Evolutionary conservation across 1,284 basidiomycete genomes (phyloP), one percentile per base, ranked within the genome.

Genomic region (Sanguinoderma infundibulare): DNA sequence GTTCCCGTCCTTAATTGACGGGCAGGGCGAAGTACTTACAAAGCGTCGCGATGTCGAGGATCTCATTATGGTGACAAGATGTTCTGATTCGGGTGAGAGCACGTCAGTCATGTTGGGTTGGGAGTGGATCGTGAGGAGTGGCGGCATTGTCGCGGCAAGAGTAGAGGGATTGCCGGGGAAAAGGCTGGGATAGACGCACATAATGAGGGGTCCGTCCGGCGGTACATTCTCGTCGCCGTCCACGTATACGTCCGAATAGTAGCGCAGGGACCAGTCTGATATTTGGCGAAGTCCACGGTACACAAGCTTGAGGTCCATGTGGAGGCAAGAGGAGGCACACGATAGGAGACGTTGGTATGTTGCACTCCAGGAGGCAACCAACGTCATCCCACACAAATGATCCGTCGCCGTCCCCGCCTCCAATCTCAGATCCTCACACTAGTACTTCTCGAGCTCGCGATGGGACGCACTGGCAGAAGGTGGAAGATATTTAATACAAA

Each of bases 1-100:
- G 55, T 14, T 34, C 5, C 12, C 12, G 10, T 10, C 22, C 22
- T 26, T 12, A 6, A 40, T 53, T 52, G 4, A 26, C 10, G 44
- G 56, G 15, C 40, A 54, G 24, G 35, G 12, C 2, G n/a, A n/a
- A n/a, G 34, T 47, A 81, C 90, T 75, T 73, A 96, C 94, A 89
- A 24, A 94, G 79, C 61, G 91, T 79, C 34, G 86, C 87, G 40
- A 92, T 91, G 77, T 96, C 94, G 36, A 96, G 83, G 77, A 95
- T 93, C 90, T 95, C 95, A 73, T 95, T 96, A 69, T 94, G 89
- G 73, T 96, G 94, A 17, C 92, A 93, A 57, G 92, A 90, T 12
- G 90, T 86, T 61, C 93, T 95, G 70, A 9, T 42, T 50, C 2
- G 17, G 42, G 9, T 20, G 17, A 8, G 24, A 40, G 35, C 15